phyloP scores from a whole-genome alignment of 1,284 basidiomycete genomes.

The Boletus hoseneyae region DNA sequence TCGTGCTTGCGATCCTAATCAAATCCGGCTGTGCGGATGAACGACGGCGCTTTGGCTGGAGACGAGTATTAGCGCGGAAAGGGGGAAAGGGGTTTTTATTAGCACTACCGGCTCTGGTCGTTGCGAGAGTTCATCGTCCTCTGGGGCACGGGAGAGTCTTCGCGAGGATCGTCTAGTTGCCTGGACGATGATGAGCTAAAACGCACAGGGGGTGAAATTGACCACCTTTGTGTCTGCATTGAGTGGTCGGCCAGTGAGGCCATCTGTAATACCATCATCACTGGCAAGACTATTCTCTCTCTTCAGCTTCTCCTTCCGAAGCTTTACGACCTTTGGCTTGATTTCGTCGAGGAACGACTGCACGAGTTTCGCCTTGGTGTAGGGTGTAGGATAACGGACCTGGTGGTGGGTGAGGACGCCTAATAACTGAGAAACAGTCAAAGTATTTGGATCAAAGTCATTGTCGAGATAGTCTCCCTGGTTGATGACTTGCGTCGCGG shows the following conservation, averaged over 20 bases:
- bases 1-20: conserved; percentile 47
- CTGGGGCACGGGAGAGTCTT: conserved; percentile 47
- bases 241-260: conserved; percentile 66
- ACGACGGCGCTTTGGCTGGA: conserved; percentile 56
- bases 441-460: conserved; percentile 76
- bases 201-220: conserved; percentile 2
- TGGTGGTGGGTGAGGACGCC: conserved; percentile 83
- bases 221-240: conserved; percentile 45
- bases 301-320: conserved; percentile 65
- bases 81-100: background rate
- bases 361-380: conserved; percentile 86
- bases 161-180: conserved; percentile 39
- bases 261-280: conserved; percentile 77
- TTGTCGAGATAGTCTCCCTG: conserved; percentile 79
- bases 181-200: conserved; percentile 19
- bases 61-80: conserved; percentile 9
- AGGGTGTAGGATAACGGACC: conserved; percentile 70
- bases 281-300: conserved; percentile 68
- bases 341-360: conserved; percentile 78
- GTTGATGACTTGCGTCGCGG: conserved; percentile 66
- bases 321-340: conserved; percentile 54
- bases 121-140: conserved; percentile 37
- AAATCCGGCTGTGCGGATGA: conserved; percentile 69
- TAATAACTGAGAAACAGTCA: conserved; percentile 81
- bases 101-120: conserved; percentile 49